Base-by-base conservation (phyloP, 78 protist genomes). In the Emiliania huxleyi region DNA sequence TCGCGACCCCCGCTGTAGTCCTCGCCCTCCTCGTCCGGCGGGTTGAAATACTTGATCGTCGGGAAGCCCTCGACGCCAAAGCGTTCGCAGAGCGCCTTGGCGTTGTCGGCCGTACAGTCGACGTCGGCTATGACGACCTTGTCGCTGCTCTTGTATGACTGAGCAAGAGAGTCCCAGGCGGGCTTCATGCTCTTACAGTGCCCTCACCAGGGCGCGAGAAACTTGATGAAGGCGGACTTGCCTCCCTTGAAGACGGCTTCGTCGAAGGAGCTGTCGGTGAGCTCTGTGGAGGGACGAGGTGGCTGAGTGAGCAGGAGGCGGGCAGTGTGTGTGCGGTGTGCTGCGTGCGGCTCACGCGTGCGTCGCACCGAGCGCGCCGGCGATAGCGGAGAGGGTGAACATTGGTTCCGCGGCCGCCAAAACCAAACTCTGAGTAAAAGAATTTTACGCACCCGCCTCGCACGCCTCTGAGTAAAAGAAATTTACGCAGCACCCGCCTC, bases 41-140 rank as follows among this genome's bases (percentile, higher is more conserved):
- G 91, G 12, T 0, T 85, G 71, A 29, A 93, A 89, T 93, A 93
- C 89, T 93, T 93, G 92, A 93, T 25, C 46, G 94, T 93, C 25
- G 94, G 94, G 48, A 88, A 93, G 11, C 94, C 94, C 23, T 52
- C 0, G 21, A 93, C 94, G 6, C 56, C 94, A 42, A 49, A 48
- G 43, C 42, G 23, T 23, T 49, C 46, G 87, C 92, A 90, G 8
- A 90, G 79, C 42, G 0, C 42, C 42, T 69, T 35, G 79, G 22
- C 26, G 33, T 22, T 23, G 11, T 56, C 35, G 42, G 42, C 38
- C 42, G 79, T 69, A 42, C 79, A 69, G 79, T 69, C 79, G 23
- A 69, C 79, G 42, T 69, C 79, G 15, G 42, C 79, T 0, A 69
- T 69, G 42, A 69, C 26, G 19, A 69, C 79, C 42, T 6, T n/a